Evolutionary conservation across 805 yeast species (phyloP), one percentile per base, ranked within the genome.

Genomic region (Ogataea sp.): DNA sequence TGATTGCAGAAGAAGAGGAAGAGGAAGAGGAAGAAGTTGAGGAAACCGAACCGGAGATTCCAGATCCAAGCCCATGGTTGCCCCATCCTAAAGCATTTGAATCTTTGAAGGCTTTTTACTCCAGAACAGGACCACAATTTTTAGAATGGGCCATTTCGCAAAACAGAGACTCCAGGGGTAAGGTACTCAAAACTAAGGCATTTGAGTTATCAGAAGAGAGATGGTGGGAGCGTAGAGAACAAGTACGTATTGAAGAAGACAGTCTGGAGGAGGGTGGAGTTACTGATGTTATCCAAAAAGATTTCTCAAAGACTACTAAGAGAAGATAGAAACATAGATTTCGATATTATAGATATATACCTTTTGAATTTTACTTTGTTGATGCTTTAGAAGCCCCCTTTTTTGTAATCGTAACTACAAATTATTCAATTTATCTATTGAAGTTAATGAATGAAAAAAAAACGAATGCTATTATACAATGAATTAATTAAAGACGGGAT

Each of bases 151-250:
- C 95, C 1, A 83, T 88, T 47, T 81, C 93, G 4, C 83, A 81
- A 55, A 83, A 87, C 50, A 73, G 83, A 49, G 89, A 83, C 42
- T 80, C 87, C 13, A 76, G 95, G 52, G 97, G 96, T 39, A 90
- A 90, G 58, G 81, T 84, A 53, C 71, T 90, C 59, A 89, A 90
- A 64, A 80, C 82, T 40, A 83, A 85, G 33, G 82, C 97, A 0
- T 90, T 90, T 56, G 96, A 88, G 45, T 63, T 90, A 44, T 83
- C 93, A 58, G 95, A 89, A 61, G 90, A 83, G 48, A 77, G 98
- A 65, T 90, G 95, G 93, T 90, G 97, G 97, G 97, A 90, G 58
- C 83, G 97, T 66, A 79, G 97, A 64, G 97, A 90, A 51, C 90
- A 80, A 52, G 80, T 90, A 20, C 80, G 94, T 57, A 72, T 78